phyloP scores from a whole-genome alignment of 139 green algal species.

The Limnomonas spitsbergensis region DNA sequence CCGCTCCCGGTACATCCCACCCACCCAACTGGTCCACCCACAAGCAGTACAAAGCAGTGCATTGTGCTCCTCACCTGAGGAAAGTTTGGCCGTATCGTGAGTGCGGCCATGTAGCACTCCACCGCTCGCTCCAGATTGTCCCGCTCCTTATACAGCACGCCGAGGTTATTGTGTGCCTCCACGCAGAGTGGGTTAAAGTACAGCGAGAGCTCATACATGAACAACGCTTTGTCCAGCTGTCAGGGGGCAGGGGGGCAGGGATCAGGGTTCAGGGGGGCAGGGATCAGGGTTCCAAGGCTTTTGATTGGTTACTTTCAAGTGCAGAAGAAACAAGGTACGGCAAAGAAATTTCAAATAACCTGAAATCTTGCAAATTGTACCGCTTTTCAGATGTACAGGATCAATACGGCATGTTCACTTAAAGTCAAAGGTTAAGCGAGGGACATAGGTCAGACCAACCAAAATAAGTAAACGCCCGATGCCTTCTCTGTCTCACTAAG shows the following conservation, averaged over 20 bases:
- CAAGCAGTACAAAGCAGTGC: no score
- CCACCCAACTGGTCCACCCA: no score
- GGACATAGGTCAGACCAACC: no score
- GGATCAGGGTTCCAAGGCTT: no score
- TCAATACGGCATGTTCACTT: no score
- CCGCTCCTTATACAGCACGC: slow-evolving; percentile 78
- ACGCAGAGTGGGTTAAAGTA: slow-evolving; percentile 72
- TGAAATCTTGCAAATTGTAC: no score
- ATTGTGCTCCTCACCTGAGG: slow-evolving; percentile 39
- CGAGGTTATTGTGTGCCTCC: slow-evolving; percentile 94
- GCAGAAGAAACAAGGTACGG: neutral
- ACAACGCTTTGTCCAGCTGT: slow-evolving; percentile 60
- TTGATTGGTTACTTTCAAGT: neutral
- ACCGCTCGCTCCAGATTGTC: slow-evolving; percentile 71
- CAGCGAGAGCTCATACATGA: slow-evolving; percentile 87
- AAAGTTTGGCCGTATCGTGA: slow-evolving; percentile 61
- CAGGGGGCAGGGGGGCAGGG: no score
- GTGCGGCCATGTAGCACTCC: slow-evolving; percentile 60
- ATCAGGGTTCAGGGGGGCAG: no score
- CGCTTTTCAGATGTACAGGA: no score
- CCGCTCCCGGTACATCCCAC: slow-evolving; percentile 76
- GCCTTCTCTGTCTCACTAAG: no score
- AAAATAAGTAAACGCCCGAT: no score
- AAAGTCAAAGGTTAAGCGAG: no score
- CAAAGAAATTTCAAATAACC: neutral